Percentiles rank a stretch among this genome's conserved stretches.
phyloP scores from a whole-genome alignment of 257 asterid genomes.

The Leptodermis oblonga region DNA sequence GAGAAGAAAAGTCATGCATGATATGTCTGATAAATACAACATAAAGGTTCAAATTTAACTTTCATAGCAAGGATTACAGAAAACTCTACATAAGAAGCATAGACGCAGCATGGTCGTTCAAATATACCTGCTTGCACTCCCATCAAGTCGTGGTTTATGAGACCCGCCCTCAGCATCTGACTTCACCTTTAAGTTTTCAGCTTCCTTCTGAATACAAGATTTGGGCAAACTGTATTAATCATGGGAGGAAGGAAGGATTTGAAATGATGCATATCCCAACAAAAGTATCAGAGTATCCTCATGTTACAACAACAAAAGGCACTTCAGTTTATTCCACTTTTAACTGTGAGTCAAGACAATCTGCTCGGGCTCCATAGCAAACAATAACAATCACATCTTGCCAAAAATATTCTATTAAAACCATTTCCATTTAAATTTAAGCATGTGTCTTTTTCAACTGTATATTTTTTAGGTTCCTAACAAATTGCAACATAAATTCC shows the following conservation, averaged over 20 bases:
- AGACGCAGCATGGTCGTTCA: background rate
- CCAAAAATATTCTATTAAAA: too few species aligned
- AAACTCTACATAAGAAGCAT: background rate
- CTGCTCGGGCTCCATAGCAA: background rate
- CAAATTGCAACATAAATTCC: background rate
- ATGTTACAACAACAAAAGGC: background rate
- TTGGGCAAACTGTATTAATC: constrained; percentile 19
- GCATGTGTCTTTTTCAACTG: background rate
- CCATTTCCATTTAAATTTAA: background rate
- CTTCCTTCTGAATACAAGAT: constrained; percentile 55
- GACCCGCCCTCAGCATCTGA: constrained; percentile 34
- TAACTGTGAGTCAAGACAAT: background rate
- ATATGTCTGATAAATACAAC: constrained; percentile 38
- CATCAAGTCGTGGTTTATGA: constrained; percentile 45
- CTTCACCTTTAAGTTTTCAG: constrained; percentile 45
- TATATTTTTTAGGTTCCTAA: background rate
- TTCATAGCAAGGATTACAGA: background rate
- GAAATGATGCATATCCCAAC: background rate
- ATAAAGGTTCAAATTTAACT: constrained; percentile 2
- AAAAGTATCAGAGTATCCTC: background rate
- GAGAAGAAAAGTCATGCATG: constrained; percentile 61
- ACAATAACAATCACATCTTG: background rate
- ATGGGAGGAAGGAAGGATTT: too few species aligned
- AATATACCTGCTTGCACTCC: constrained; percentile 75
- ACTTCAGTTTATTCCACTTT: background rate